Conservation (phyloP, 1,139 yeast species). For the Candida buenavistaensis region DNA sequence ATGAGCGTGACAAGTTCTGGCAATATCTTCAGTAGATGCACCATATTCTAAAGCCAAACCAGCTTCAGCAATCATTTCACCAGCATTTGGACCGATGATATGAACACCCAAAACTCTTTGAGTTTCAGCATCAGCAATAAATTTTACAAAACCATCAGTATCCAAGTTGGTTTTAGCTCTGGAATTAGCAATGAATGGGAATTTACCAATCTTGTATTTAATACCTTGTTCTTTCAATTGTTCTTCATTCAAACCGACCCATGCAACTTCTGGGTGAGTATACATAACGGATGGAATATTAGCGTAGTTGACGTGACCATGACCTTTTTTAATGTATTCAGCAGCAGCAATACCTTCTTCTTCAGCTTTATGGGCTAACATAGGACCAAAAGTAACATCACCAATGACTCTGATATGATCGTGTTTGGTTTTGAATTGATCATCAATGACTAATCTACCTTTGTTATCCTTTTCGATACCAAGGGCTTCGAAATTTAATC, state of each 20-base stretch:
- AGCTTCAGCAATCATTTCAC: conserved; percentile 99
- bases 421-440: conserved; percentile 87
- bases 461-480: conserved; percentile 89
- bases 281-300: conserved; percentile 98
- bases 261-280: conserved; percentile 98
- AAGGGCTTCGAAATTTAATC: conserved; percentile 82
- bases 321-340: conserved; percentile 89
- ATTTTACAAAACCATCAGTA: conserved; percentile 96
- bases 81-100: conserved; percentile 97
- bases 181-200: conserved; percentile 98
- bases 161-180: conserved; percentile 98
- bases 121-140: conserved; percentile 94
- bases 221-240: conserved; percentile 93
- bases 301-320: conserved; percentile 97
- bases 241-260: conserved; percentile 98
- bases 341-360: conserved; percentile 99
- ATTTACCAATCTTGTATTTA: conserved; percentile 91
- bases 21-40: conserved; percentile 96
- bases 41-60: conserved; percentile 98
- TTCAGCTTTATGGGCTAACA: conserved; percentile 99
- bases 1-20: conserved; percentile 98
- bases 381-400: conserved; percentile 97
- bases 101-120: conserved; percentile 96
- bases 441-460: conserved; percentile 93
- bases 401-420: conserved; percentile 97